Base-by-base conservation (phyloP, 495 filamentous ascomycete genomes). In the Hyphodiscus hymeniophilus region DNA sequence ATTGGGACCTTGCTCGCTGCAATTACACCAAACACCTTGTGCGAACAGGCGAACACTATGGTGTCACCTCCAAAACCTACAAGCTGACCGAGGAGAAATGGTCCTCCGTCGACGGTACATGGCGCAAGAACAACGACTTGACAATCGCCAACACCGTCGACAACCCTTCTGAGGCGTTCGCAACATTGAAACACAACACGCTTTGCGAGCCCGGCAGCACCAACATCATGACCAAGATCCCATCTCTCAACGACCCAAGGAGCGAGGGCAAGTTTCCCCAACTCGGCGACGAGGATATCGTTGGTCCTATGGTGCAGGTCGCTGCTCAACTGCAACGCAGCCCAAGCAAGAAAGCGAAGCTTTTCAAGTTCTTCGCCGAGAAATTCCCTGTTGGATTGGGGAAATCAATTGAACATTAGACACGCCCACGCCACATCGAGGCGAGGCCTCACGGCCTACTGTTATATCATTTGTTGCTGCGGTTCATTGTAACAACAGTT, bases 251-350 rank as follows among this genome's bases (percentile, higher is more conserved):
- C 48, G 74, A 74, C 39, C 76, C 80, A 38, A 68, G 75, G 50
- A 79, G 80, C 61, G 81, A 86, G 49, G 79, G 78, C 40, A 95
- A 95, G 65, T 95, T 95, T 54, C 87, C 85, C 21, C 80, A 85
- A 50, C 75, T 91, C 40, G 89, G 87, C 22, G 88, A 95, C 55
- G 81, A 87, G 45, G 88, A 94, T 60, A 92, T 95, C 49, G 88
- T 96, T 12, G 90, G 89, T 0, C 89, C 90, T 3, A 96, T 96
- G 90, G 78, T 80, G 11, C 75, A 81, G 42, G 75, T 80, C 46
- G 63, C 56, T 15, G 56, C 56, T 15, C 55, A 57, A 44, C 51
- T 63, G 12, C 60, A 56, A 38, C 42, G 51, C 20, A 61, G 38
- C 26, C 54, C 60, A 1, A 59, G 61, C 47, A 63, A 63, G 45